Evolutionary conservation across 768 basidiomycete genomes (phyloP), one percentile per base, ranked within the genome.

Genomic region (Dioszegia crocea): DNA sequence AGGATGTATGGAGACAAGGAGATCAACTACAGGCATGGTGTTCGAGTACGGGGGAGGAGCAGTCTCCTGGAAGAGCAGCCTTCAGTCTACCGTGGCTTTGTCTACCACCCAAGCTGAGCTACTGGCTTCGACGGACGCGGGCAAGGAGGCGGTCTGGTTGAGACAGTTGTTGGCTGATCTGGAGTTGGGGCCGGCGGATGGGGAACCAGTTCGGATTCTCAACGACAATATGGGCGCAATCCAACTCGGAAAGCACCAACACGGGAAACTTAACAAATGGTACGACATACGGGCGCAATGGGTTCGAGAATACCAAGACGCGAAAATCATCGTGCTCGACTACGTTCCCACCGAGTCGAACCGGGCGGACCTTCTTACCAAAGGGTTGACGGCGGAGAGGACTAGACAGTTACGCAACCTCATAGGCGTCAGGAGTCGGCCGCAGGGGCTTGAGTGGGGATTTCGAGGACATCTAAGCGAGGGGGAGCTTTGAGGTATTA

Each of bases 231-330:
- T 76, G 17, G 77, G 75, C 0, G 26, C 61, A 49, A 1, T 67
- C 81, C 5, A 54, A 29, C 39, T 54, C 16, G 53, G 74, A 0
- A 60, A 72, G 1, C 71, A 73, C 55, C 81, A 82, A 55, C 48
- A 66, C 1, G 45, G 21, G 8, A 82, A 81, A 63, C 81, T 81
- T 66, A 79, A 48, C 46, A 48, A 48, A 29, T 14, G 10, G 17
- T 51, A 82, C 56, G 78, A 81, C 29, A 76, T 81, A 14, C 57
- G 70, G 5, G 75, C 78, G 54, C 79, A 82, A 12, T 58, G 31
- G 24, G n/a, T 58, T 12, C 10, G 56, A 38, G 56, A 58, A 21
- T 8, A 33, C 31, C n/a, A 26, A 14, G 56, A 49, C 21, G 24
- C 57, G 19, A 38, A 49, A 11, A 39, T 21, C 49, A 58, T 58